phyloP scores from a whole-genome alignment of 1,284 basidiomycete genomes.

The Rhodotorula sp. region DNA sequence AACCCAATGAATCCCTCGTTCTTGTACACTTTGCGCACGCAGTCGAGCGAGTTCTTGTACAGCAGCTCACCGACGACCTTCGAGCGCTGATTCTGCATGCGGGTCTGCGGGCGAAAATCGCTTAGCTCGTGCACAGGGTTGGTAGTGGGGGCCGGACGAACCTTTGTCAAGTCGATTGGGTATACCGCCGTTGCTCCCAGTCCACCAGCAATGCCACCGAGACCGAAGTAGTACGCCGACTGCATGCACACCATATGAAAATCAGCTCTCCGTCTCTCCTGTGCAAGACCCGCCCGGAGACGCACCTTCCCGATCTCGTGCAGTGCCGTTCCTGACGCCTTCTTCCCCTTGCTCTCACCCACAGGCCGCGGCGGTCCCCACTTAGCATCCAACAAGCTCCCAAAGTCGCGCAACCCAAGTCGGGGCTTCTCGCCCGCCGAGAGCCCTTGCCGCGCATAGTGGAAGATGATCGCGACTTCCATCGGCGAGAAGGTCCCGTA shows the following conservation, averaged over 20 bases:
- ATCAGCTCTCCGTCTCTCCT: slow-evolving; percentile 1
- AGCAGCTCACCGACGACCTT: slow-evolving; percentile 90
- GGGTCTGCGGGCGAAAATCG: slow-evolving; percentile 58
- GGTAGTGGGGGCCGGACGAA: not conserved
- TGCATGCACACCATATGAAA: slow-evolving; percentile 34
- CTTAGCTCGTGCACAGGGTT: too few species aligned
- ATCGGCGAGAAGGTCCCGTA: slow-evolving; percentile 92
- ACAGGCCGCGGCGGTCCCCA: slow-evolving; percentile 61
- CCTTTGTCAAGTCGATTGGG: slow-evolving; percentile 66
- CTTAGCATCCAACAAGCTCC: slow-evolving; percentile 78
- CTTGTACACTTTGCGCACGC: slow-evolving; percentile 86
- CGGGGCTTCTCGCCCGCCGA: slow-evolving; percentile 64
- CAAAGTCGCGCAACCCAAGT: slow-evolving; percentile 80
- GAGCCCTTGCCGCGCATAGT: slow-evolving; percentile 72
- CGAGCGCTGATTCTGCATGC: slow-evolving; percentile 96
- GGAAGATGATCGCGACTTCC: slow-evolving; percentile 93
- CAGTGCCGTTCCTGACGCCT: slow-evolving; percentile 10
- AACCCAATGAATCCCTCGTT: slow-evolving; percentile 91
- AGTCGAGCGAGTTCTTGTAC: slow-evolving; percentile 89
- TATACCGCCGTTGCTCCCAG: slow-evolving; percentile 82
- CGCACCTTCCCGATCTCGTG: slow-evolving; percentile 38
- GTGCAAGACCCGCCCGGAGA: not conserved
- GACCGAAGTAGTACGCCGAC: slow-evolving; percentile 75
- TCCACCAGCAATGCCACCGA: slow-evolving; percentile 89
- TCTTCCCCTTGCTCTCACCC: slow-evolving; percentile 16